phyloP scores from a whole-genome alignment of 2,329 filamentous ascomycete species.

The Arthrinium puccinioides region DNA sequence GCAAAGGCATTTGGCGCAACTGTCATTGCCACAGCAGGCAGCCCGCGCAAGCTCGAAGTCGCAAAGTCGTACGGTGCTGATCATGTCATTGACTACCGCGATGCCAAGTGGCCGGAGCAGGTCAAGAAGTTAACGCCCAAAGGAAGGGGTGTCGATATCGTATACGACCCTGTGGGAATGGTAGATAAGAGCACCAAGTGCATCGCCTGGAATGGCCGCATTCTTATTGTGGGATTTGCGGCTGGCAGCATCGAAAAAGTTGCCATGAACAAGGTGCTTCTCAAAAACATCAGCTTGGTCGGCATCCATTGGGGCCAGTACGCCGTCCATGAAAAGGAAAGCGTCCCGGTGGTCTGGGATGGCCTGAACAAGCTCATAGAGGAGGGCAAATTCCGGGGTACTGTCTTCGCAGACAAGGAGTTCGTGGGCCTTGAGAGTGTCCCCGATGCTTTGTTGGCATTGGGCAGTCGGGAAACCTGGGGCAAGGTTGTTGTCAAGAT shows the following conservation, averaged over 20 bases:
- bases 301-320: conserved; percentile 92
- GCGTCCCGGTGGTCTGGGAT: conserved; percentile 68
- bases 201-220: conserved; percentile 83
- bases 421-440: conserved; percentile 79
- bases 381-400: conserved; percentile 72
- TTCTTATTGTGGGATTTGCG: conserved; percentile 86
- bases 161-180: conserved; percentile 89
- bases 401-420: conserved; percentile 72
- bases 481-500: conserved; percentile 92
- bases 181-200: conserved; percentile 86
- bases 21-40: conserved; percentile 88
- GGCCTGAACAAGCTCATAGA: conserved; percentile 73
- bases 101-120: conserved; percentile 53
- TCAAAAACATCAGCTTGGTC: conserved; percentile 90
- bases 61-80: conserved; percentile 80
- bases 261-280: conserved; percentile 80
- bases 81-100: conserved; percentile 69
- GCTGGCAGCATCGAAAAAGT: conserved; percentile 84
- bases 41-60: conserved; percentile 69
- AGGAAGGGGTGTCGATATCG: conserved; percentile 73
- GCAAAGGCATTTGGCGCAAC: conserved; percentile 87
- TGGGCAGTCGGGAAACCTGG: conserved; percentile 82
- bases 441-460: conserved; percentile 65
- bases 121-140: conserved; percentile 75
- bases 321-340: conserved; percentile 62